A percentile compares a stretch with the other conserved stretches of the same genome.
Conservation (phyloP, 2,329 filamentous ascomycete genomes). For the Pseudogymnoascus sp. region DNA sequence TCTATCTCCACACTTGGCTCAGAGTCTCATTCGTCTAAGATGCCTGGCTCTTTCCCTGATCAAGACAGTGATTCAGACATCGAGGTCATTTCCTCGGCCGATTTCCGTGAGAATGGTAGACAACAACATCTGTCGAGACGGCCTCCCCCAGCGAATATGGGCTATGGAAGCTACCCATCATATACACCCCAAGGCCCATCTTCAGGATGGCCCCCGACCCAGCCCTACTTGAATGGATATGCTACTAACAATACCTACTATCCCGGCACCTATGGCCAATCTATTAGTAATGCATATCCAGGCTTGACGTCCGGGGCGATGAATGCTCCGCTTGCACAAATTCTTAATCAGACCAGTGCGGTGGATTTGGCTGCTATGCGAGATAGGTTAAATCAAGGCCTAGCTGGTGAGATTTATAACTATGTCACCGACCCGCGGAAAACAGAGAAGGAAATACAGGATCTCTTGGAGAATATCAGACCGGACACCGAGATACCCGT, state of each 20-base stretch:
- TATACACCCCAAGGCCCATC: neutral
- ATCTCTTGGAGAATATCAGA: slow-evolving; percentile 63
- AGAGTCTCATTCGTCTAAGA: neutral
- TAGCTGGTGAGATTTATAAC: slow-evolving; percentile 6
- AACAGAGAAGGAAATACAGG: slow-evolving; percentile 59
- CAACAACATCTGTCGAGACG: neutral
- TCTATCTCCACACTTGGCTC: neutral
- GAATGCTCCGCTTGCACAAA: slow-evolving; percentile 7
- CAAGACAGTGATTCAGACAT: slow-evolving; percentile 24
- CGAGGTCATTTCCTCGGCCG: slow-evolving; percentile 25
- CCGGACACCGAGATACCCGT: slow-evolving; percentile 59
- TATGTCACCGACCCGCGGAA: slow-evolving; percentile 38
- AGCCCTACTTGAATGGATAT: neutral
- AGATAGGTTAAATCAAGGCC: slow-evolving; percentile 1
- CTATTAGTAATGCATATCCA: neutral
- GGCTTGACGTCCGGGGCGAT: neutral
- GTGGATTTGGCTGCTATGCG: neutral
- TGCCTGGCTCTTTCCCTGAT: slow-evolving; percentile 4
- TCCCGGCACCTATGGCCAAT: neutral
- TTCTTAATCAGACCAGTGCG: slow-evolving; percentile 6
- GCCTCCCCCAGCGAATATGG: neutral
- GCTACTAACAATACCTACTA: neutral
- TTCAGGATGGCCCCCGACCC: neutral
- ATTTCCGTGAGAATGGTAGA: slow-evolving; percentile 24
- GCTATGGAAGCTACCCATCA: neutral